These are phyloP conservation scores for Sherardia arvensis DNA, from an alignment of 257 asterid species.

Conservation along the genomic window DNA sequence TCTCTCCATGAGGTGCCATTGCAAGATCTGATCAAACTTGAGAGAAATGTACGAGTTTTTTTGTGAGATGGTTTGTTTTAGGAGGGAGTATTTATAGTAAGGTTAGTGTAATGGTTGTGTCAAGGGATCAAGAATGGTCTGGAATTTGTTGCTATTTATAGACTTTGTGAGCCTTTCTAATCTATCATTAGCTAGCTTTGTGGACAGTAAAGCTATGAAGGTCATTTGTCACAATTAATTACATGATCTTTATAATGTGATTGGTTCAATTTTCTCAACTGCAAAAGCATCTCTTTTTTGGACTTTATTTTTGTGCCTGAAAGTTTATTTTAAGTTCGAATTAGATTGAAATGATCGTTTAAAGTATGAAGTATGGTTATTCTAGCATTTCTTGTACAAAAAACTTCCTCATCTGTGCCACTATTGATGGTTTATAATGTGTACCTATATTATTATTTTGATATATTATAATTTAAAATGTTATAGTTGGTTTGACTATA, in stretches of 20 bases:
- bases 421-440: too few relatives aligned
- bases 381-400: background rate
- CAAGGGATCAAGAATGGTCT: background rate
- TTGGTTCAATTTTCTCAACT: background rate
- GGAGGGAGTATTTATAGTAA: background rate
- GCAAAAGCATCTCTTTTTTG: background rate
- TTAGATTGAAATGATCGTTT: background rate
- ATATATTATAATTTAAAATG: too few relatives aligned
- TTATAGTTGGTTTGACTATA: too few relatives aligned
- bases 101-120: background rate
- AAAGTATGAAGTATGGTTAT: too few relatives aligned
- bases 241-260: conserved; percentile 6
- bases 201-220: conserved; percentile 19
- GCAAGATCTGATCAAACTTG: background rate
- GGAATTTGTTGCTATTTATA: conserved; percentile 9
- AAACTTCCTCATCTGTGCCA: too few relatives aligned
- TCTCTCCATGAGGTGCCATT: conserved; percentile 18
- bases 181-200: conserved; percentile 5
- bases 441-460: too few relatives aligned
- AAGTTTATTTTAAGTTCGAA: background rate
- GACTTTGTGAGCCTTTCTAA: background rate
- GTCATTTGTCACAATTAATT: conserved; percentile 8
- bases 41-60: too few relatives aligned
- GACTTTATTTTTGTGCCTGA: background rate
- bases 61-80: background rate